Evolutionary conservation across 208 protist species (phyloP).

Genomic region (Endotrypanum monterogeii): DNA sequence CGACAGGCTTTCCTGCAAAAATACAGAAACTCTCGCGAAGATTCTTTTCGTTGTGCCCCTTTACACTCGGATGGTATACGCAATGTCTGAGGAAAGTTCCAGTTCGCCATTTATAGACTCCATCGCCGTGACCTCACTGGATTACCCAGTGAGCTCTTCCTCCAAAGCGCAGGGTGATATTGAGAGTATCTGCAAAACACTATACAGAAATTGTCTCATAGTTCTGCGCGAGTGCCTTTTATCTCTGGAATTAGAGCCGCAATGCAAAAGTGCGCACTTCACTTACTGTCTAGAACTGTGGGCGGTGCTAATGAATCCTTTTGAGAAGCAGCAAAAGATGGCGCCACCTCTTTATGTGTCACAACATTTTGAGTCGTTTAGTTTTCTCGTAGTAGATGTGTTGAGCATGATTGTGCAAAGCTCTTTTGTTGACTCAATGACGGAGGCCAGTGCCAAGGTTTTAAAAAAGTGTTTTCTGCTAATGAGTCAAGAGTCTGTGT

Average conservation of each 20-base stretch:
- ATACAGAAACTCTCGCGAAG: slow-evolving; percentile 19
- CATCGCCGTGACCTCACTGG: not conserved
- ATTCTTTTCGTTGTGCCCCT: slow-evolving; percentile 29
- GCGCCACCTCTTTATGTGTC: slow-evolving; percentile 47
- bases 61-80: slow-evolving; percentile 32
- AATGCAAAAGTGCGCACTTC: slow-evolving; percentile 61
- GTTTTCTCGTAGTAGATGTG: slow-evolving; percentile 60
- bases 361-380: slow-evolving; percentile 73
- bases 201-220: slow-evolving; percentile 72
- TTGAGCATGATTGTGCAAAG: slow-evolving; percentile 65
- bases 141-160: slow-evolving; percentile 14
- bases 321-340: slow-evolving; percentile 23
- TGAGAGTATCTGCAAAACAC: slow-evolving; percentile 37
- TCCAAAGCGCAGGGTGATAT: slow-evolving; percentile 46
- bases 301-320: slow-evolving; percentile 69
- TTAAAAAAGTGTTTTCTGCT: slow-evolving; percentile 48
- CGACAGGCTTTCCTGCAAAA: slow-evolving; percentile 16
- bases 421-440: slow-evolving; percentile 63
- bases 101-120: slow-evolving; percentile 7
- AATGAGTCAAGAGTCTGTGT: slow-evolving; percentile 31
- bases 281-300: slow-evolving; percentile 79
- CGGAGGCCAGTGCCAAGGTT: slow-evolving; percentile 46
- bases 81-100: slow-evolving; percentile 13
- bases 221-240: slow-evolving; percentile 59
- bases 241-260: slow-evolving; percentile 55